phyloP scores from a whole-genome alignment of 2,329 filamentous ascomycete genomes.

The Chaetomium sp. region DNA sequence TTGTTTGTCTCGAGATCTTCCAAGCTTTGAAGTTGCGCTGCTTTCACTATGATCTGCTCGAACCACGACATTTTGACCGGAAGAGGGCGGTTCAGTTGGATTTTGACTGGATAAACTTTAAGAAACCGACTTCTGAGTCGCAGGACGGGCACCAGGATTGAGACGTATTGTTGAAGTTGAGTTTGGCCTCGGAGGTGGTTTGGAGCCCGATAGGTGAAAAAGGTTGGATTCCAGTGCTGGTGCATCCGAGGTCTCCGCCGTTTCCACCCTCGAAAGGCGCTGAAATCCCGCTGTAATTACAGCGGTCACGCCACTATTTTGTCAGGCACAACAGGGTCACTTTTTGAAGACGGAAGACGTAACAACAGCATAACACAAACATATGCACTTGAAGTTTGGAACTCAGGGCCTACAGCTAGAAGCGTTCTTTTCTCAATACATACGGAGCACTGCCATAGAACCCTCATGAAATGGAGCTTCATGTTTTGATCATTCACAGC shows the following conservation, averaged over 20 bases:
- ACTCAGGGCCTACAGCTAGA: neutral
- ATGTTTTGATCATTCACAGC: neutral
- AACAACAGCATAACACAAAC: neutral
- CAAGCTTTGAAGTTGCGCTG: neutral
- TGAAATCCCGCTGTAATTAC: conserved; percentile 6
- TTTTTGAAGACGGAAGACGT: neutral
- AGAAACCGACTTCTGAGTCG: neutral
- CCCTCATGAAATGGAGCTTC: neutral
- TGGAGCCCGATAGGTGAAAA: too few species aligned
- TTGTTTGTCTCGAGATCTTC: neutral
- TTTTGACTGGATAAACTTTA: neutral
- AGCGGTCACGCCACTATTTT: neutral
- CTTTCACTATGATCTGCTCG: conserved; percentile 12
- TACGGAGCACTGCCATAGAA: neutral
- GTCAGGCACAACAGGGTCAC: too few species aligned
- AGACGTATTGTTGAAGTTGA: neutral
- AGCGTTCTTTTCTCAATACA: too few species aligned
- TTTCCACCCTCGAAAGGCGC: neutral
- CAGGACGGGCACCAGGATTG: neutral
- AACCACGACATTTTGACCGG: conserved; percentile 23
- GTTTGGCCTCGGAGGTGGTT: neutral
- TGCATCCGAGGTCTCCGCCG: neutral
- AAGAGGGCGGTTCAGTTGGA: neutral
- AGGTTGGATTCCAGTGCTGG: neutral
- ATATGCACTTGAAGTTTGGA: neutral